Evolutionary conservation across 768 basidiomycete species (phyloP), one percentile per base, ranked within the genome.

Genomic region (Mycena vitilis): DNA sequence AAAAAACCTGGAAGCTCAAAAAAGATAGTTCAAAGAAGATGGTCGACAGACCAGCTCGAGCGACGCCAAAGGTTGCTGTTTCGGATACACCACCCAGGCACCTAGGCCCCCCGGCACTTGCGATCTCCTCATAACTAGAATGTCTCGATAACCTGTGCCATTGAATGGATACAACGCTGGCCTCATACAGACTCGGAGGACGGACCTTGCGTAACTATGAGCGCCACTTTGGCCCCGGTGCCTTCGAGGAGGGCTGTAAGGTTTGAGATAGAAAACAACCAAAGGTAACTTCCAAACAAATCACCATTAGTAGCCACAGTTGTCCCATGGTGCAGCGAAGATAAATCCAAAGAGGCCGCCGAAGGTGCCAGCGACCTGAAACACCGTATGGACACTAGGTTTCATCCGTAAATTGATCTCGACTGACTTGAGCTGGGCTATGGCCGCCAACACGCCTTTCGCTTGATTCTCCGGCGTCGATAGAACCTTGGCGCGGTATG

Each of bases 171-270:
- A 68, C 65, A 30, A 72, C 10, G 5, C 13, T 15, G 25, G 16
- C 6, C 44, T 9, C 18, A 20, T 45, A 16, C 63, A 44, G 73
- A 62, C 54, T 63, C 70, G 63, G n/a, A n/a, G n/a, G n/a, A n/a
- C n/a, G n/a, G 73, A 78, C 77, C 78, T 51, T 78, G 76, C 18
- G 78, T 77, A 12, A 78, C 75, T 23, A 78, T 66, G 18, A 78
- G 68, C 10, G 75, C 78, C 22, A 78, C 76, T 16, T 65, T 68
- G 20, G 77, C 75, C 16, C 76, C 76, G 38, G 70, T 76, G 25
- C 77, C 76, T 71, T 78, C 77, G 37, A 78, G 71, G 37, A 78
- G 70, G 2, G 77, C 70, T 71, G 60, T 18, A 45, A 48, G 54
- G n/a, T 13, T 42, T 5, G 25, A 45, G 22, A 30, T 25, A 12